These are phyloP conservation scores for Chimonanthus salicifolius DNA, from an alignment of 164 flowering plant species.

Conservation along the genomic window DNA sequence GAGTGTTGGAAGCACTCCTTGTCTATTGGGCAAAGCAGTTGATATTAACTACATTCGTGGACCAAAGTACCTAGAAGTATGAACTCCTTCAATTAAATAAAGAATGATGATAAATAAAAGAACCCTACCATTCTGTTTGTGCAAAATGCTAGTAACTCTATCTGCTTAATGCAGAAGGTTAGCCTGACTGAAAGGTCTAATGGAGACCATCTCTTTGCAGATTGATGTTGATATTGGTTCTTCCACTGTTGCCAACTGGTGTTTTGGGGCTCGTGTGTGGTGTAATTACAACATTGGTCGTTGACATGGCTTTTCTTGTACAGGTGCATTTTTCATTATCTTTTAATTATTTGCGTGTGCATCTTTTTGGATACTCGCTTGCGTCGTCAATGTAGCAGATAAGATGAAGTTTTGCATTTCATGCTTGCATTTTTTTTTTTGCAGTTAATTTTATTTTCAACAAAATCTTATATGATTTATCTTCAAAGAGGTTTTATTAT, in stretches of 20 bases:
- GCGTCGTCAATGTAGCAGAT: not conserved
- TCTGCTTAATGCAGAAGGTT: not conserved
- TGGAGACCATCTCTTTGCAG: constrained; percentile 36
- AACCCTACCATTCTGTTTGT: not conserved
- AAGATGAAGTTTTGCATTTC: not conserved
- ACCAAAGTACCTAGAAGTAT: constrained; percentile 85
- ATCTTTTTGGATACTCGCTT: not conserved
- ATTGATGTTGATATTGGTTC: constrained; percentile 99
- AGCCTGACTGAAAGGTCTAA: not conserved
- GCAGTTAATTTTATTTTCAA: not conserved
- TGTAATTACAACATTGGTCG: constrained; percentile 88
- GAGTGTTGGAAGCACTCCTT: constrained; percentile 99
- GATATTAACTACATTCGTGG: constrained; percentile 97
- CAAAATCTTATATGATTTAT: not conserved
- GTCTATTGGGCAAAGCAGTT: constrained; percentile 93
- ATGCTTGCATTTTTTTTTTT: not conserved
- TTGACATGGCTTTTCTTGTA: constrained; percentile 98
- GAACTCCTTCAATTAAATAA: not conserved
- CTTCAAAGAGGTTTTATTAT: not conserved
- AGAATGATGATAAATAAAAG: not conserved
- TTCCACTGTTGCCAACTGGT: constrained; percentile 98
- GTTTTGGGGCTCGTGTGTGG: constrained; percentile 96
- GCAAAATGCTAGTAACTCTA: not conserved
- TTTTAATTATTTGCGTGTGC: not conserved
- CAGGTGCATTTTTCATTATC: constrained; percentile 46